Evolutionary conservation across 139 green algal species (phyloP).

Genomic region (Coccomyxa sp.): DNA sequence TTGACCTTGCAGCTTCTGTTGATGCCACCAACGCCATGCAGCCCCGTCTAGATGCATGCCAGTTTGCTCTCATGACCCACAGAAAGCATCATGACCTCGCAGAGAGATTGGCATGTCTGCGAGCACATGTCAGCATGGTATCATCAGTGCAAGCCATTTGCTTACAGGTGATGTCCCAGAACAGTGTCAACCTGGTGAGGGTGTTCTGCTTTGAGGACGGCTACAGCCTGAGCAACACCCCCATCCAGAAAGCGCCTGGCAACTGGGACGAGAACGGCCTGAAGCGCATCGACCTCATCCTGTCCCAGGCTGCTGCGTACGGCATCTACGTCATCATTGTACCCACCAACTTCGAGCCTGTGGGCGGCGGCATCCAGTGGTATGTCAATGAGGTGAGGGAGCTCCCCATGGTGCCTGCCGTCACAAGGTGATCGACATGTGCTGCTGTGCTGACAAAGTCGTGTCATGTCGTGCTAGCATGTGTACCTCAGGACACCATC

Average conservation of each 20-base stretch:
- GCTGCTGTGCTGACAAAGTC: background rate
- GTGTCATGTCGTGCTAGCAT: background rate
- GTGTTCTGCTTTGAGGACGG: background rate
- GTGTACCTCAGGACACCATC: background rate
- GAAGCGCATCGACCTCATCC: constrained; percentile 39
- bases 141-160: no score
- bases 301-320: constrained; percentile 32
- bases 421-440: background rate
- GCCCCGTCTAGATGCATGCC: no score
- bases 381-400: constrained; percentile 16
- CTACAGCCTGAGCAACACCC: background rate
- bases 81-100: background rate
- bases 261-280: constrained; percentile 44
- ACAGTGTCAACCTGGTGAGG: background rate
- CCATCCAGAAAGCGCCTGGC: constrained; percentile 11
- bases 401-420: background rate
- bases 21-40: no score
- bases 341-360: constrained; percentile 40
- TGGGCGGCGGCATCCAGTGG: constrained; percentile 29
- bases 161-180: background rate
- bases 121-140: background rate
- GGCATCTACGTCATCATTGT: constrained; percentile 36
- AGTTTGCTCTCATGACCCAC: background rate
- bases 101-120: background rate
- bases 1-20: no score